Base-by-base conservation (phyloP, 176 grass and related monocot species). In the Oryza rufipogon region DNA sequence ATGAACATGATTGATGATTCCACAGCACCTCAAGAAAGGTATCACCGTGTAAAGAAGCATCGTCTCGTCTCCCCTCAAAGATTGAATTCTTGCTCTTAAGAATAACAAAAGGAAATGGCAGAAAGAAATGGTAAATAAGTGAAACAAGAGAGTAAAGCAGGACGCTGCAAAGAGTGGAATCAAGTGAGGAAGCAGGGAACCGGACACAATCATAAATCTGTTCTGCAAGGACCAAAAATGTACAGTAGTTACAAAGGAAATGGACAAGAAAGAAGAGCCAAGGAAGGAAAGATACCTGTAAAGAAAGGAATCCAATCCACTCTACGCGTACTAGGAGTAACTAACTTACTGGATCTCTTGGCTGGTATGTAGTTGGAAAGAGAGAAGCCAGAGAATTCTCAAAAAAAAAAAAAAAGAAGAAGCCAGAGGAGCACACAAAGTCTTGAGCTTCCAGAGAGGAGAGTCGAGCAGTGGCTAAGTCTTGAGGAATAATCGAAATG, bases 1-100 rank as follows among this genome's bases (percentile, higher is more conserved):
- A 32, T 11, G 16, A 75, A 11, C 34, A 32, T 11, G 16, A 75
- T 36, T 20, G 26, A 13, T 51, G 48, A 58, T 13, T 71, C 39
- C 66, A 52, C 47, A 81, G 26, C 51, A 13, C 26, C 73, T 61
- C 51, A 77, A 83, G 73, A 87, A 83, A 87, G 41, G 80, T 80
- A 86, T 80, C 20, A 63, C 20, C 68, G 20, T 48, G 66, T 7
- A 61, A 78, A 85, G 36, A 54, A 61, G 5, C 54, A 58, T 58
- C 48, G 14, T 36, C 0, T 36, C 33, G 33, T 6, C 19, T 41
- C 46, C 70, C 3, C 60, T 85, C 17, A 19, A 63, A 49, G 61
- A 22, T 45, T 46, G 46, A 58, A 63, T 20, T 4, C 32, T 76
- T 63, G 20, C 7, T 41, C 5, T 22, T 9, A 16, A 66, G 19